phyloP scores from a whole-genome alignment of 371 early-diverging fungal species.

The Vairimorpha ceranae region DNA sequence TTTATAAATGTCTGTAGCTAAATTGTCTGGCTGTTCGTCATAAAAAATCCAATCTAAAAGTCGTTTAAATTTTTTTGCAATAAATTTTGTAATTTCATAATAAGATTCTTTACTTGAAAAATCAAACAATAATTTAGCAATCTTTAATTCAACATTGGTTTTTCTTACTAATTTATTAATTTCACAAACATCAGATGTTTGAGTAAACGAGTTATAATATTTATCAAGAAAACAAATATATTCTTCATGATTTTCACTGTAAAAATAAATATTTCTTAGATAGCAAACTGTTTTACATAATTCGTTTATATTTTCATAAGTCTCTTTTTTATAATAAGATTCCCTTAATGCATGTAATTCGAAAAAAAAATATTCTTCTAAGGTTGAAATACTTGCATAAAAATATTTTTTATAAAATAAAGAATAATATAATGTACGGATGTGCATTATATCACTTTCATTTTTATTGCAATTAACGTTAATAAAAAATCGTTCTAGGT shows the following conservation, averaged over 20 bases:
- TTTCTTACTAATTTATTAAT: constrained; percentile 30
- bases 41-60: neutral
- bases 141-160: constrained; percentile 31
- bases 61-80: constrained; percentile 1
- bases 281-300: constrained; percentile 5
- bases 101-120: constrained; percentile 1
- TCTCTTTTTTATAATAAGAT: neutral
- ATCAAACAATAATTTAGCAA: constrained; percentile 30
- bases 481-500: constrained; percentile 46
- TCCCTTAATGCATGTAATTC: constrained; percentile 23
- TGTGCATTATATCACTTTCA: constrained; percentile 14
- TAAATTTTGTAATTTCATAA: neutral
- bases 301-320: constrained; percentile 3
- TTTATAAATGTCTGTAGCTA: neutral
- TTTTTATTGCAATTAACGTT: constrained; percentile 13
- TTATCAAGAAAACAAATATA: constrained; percentile 12
- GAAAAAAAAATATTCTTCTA: constrained; percentile 34
- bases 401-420: constrained; percentile 39
- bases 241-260: constrained; percentile 13
- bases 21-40: no score
- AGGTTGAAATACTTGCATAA: constrained; percentile 15
- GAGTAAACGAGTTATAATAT: constrained; percentile 24
- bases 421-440: constrained; percentile 21
- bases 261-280: constrained; percentile 11
- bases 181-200: neutral